Conservation (phyloP, 768 basidiomycete genomes). For the Tephrocybe sp. region DNA sequence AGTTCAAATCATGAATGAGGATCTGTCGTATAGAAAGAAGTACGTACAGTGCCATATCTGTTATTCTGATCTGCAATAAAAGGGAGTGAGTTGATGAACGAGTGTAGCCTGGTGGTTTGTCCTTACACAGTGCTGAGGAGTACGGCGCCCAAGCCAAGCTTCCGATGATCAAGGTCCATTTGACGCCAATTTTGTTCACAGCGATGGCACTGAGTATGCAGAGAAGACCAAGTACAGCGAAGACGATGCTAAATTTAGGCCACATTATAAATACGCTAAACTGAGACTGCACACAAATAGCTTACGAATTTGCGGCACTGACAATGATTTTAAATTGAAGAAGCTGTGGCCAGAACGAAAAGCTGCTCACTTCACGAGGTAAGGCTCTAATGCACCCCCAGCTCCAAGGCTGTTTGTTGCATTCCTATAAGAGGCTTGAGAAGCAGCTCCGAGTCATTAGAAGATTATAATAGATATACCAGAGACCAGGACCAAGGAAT, state of each 20-base stretch:
- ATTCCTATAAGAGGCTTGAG: slow-evolving; percentile 7
- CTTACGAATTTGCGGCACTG: slow-evolving; percentile 10
- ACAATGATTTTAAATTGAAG: neutral
- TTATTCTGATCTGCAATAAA: slow-evolving; percentile 17
- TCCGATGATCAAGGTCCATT: slow-evolving; percentile 15
- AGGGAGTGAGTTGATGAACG: neutral
- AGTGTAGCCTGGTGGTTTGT: neutral
- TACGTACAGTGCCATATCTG: slow-evolving; percentile 18
- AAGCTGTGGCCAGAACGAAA: neutral
- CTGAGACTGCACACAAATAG: neutral
- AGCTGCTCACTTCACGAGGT: slow-evolving; percentile 17
- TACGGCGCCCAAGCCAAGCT: slow-evolving; percentile 16
- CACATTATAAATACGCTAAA: neutral
- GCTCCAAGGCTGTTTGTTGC: slow-evolving; percentile 18
- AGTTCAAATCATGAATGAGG: neutral
- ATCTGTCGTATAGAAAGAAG: neutral
- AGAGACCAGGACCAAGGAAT: slow-evolving; percentile 12
- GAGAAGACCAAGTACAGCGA: slow-evolving; percentile 17
- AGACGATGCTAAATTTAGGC: slow-evolving; percentile 12
- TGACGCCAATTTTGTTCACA: slow-evolving; percentile 19
- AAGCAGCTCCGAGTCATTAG: neutral
- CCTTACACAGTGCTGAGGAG: slow-evolving; percentile 16
- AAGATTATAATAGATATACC: neutral
- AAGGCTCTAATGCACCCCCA: slow-evolving; percentile 17
- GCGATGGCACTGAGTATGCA: slow-evolving; percentile 16